Evolutionary conservation across 108 stramenopile genomes (phyloP), one percentile per base, ranked within the genome.

Genomic region (Schizochytrium sp.): DNA sequence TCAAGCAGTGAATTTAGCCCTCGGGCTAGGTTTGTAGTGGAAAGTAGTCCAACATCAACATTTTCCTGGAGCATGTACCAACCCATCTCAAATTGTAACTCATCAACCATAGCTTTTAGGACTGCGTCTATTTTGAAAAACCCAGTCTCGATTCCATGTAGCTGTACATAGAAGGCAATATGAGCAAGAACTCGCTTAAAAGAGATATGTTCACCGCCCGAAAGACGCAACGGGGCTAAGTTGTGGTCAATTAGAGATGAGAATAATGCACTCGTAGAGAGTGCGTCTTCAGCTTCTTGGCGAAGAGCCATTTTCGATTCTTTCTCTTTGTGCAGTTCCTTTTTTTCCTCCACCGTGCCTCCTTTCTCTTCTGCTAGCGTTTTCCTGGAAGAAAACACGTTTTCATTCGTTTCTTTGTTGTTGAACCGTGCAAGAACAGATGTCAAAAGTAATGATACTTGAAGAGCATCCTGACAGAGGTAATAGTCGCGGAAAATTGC

Each of bases 231-330:
- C 28, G 64, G 64, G 42, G 64, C 64, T 0, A 69, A 44, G 44
- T 69, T 69, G 2, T 69, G 64, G 3, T 69, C 64, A 69, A 83
- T 83, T 53, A 83, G 76, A 0, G 76, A 47, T 53, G 76, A 56
- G 1, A 83, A 83, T 0, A 83, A n/a, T 0, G 10, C 50, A 5
- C 55, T 40, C 45, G 55, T 49, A 5, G 76, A 83, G 17, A 60
- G 28, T n/a, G 17, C 2, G 28, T 60, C 59, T 1, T 17, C 59
- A n/a, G 17, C 59, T 17, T 60, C 59, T 0, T 17, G 1, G 59
- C 19, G 28, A 60, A n/a, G 19, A 44, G 64, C 64, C 64, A 69
- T 15, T 44, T 69, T 69, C 5, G 12, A 38, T 42, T 55, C 76
- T 40, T 44, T 41, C 72, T 38, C 72, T 72, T 44, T 2, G 72